Evolutionary conservation across 768 basidiomycete genomes (phyloP).

Genomic region (Suillus paluster): DNA sequence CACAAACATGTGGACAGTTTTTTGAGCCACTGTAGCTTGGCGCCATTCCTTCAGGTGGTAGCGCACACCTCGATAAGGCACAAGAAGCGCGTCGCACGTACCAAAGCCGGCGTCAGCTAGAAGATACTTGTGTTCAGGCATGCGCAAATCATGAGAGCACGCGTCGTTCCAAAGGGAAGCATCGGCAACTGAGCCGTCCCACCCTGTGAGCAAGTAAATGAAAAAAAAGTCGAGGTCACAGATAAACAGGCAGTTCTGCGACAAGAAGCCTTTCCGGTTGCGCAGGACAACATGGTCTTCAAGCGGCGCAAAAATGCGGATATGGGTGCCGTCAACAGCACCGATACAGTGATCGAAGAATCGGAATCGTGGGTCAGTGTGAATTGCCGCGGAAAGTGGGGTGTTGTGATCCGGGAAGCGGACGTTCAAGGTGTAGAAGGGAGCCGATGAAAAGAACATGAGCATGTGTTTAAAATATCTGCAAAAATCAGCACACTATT

Average conservation of each 20-base stretch:
- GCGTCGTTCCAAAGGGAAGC: constrained; percentile 13
- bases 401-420: neutral
- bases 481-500: constrained; percentile 10
- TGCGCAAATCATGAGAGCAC: constrained; percentile 10
- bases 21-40: too few relatives aligned
- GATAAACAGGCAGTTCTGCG: constrained; percentile 16
- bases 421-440: neutral
- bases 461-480: constrained; percentile 21
- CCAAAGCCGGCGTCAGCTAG: constrained; percentile 9
- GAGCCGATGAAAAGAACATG: neutral
- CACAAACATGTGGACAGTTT: too few relatives aligned
- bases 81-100: constrained; percentile 30
- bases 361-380: neutral
- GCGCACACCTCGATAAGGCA: constrained; percentile 13
- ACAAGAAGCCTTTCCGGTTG: constrained; percentile 15
- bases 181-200: constrained; percentile 18
- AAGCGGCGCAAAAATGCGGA: neutral
- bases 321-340: constrained; percentile 10
- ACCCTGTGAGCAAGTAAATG: constrained; percentile 13
- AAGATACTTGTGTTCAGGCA: constrained; percentile 27
- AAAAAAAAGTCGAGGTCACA: constrained; percentile 16
- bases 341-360: constrained; percentile 7
- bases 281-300: constrained; percentile 7
- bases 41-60: constrained; percentile 37
- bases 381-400: neutral